Evolutionary conservation across 345 rosid genomes (phyloP).

Genomic region (Diplotaxis tenuifolia): DNA sequence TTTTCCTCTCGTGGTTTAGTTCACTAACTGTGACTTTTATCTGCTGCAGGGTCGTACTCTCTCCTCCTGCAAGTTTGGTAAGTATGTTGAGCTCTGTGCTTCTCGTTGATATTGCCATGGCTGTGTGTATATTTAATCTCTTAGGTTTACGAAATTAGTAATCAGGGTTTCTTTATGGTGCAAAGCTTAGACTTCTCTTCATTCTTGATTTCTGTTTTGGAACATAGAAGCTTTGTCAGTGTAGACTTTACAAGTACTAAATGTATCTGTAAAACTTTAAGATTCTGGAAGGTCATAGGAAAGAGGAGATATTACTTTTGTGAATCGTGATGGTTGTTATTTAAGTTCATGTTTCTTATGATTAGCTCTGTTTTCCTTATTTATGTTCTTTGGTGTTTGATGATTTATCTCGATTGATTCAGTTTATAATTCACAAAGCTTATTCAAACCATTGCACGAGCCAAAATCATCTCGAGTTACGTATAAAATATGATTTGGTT

Average conservation of each 20-base stretch:
- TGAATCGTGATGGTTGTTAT: background rate
- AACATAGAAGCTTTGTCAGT: background rate
- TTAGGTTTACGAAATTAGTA: background rate
- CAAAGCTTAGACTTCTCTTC: background rate
- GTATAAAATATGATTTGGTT: too few species aligned
- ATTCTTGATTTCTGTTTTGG: background rate
- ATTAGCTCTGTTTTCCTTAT: background rate
- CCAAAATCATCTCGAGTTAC: too few species aligned
- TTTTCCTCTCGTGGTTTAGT: background rate
- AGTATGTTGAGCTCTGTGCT: conserved; percentile 3
- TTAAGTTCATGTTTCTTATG: background rate
- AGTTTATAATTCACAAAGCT: too few species aligned
- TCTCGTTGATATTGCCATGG: background rate
- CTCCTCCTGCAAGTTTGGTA: conserved; percentile 35
- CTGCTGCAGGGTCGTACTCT: conserved; percentile 22
- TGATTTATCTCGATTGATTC: too few species aligned
- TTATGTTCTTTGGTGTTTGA: too few species aligned
- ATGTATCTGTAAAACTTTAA: background rate
- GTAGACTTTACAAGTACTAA: background rate
- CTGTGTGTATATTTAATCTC: background rate
- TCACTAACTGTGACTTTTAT: conserved; percentile 13
- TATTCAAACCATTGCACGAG: too few species aligned
- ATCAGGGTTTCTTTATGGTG: too few species aligned
- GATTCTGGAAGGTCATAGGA: background rate
- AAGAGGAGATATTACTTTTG: background rate